These are phyloP conservation scores for Penicillium odoratum DNA, from an alignment of 495 filamentous ascomycete genomes.

Conservation along the genomic window DNA sequence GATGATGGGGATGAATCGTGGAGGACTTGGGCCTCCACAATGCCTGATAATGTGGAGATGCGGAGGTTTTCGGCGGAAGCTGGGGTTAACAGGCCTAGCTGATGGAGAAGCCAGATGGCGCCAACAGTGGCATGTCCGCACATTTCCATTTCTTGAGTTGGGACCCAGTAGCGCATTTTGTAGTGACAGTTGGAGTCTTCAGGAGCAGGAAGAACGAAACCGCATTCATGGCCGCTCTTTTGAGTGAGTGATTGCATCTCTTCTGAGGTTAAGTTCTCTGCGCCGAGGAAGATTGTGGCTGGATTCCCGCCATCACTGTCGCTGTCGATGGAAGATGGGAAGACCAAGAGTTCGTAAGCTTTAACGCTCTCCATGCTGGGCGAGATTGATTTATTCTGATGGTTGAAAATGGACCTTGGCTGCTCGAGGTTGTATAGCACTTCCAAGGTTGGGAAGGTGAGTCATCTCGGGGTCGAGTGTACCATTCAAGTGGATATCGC, in stretches of 20 bases:
- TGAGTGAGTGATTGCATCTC: constrained; percentile 10
- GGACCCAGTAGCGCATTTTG: constrained; percentile 11
- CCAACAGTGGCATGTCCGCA: constrained; percentile 18
- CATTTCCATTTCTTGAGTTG: constrained; percentile 19
- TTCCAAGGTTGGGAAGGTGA: too few species aligned
- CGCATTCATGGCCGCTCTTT: constrained; percentile 8
- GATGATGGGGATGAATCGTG: neutral
- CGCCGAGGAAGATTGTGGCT: constrained; percentile 10
- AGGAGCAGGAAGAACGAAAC: constrained; percentile 10
- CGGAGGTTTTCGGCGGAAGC: neutral
- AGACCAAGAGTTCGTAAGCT: constrained; percentile 8
- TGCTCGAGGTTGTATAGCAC: too few species aligned
- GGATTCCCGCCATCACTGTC: constrained; percentile 8
- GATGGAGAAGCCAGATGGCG: constrained; percentile 13
- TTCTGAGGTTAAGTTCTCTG: neutral
- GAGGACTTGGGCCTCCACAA: constrained; percentile 6
- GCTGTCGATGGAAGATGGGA: constrained; percentile 2
- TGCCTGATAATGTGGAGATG: constrained; percentile 14
- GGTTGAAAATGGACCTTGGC: neutral
- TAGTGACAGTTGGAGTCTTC: constrained; percentile 6
- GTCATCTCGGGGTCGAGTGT: too few species aligned
- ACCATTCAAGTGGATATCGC: too few species aligned
- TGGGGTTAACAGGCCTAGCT: constrained; percentile 2
- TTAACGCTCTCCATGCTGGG: constrained; percentile 1
- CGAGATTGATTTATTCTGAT: neutral